Conservation (phyloP, 2,329 filamentous ascomycete species). For the Penicillium verrucosum region DNA sequence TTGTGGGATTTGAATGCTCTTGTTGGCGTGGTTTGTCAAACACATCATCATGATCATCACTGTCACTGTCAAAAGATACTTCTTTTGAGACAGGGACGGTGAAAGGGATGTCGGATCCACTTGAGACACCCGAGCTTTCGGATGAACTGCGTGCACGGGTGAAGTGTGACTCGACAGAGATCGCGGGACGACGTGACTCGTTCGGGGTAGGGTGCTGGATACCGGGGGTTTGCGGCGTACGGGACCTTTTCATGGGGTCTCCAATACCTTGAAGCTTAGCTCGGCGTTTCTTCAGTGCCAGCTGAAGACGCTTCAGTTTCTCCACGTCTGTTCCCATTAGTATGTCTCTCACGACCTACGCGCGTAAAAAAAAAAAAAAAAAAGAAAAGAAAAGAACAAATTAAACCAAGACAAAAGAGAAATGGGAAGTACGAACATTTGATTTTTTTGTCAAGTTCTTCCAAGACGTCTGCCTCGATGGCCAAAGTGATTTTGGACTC, state of each 20-base stretch:
- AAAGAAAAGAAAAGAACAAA: no score
- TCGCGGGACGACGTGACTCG: not conserved
- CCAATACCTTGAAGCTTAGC: not conserved
- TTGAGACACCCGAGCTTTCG: conserved; percentile 1
- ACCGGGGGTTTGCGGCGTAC: not conserved
- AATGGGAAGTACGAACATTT: not conserved
- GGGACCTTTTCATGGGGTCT: not conserved
- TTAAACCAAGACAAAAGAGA: no score
- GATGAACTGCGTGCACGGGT: not conserved
- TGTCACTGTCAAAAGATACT: not conserved
- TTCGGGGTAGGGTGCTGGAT: not conserved
- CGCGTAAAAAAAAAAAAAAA: no score
- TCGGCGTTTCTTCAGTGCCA: conserved; percentile 5
- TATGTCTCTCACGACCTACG: not conserved
- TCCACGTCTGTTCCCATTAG: conserved; percentile 4
- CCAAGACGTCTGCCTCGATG: conserved; percentile 1
- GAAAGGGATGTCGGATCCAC: not conserved
- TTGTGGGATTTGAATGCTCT: not conserved
- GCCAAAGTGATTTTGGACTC: not conserved
- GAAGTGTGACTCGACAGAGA: not conserved
- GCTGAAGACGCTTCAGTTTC: conserved; percentile 3
- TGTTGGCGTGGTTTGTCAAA: not conserved
- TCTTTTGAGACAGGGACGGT: not conserved
- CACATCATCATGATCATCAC: not conserved
- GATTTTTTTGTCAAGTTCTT: not conserved